Base-by-base conservation (phyloP, 2,329 filamentous ascomycete genomes). In the Byssothecium circinans region DNA sequence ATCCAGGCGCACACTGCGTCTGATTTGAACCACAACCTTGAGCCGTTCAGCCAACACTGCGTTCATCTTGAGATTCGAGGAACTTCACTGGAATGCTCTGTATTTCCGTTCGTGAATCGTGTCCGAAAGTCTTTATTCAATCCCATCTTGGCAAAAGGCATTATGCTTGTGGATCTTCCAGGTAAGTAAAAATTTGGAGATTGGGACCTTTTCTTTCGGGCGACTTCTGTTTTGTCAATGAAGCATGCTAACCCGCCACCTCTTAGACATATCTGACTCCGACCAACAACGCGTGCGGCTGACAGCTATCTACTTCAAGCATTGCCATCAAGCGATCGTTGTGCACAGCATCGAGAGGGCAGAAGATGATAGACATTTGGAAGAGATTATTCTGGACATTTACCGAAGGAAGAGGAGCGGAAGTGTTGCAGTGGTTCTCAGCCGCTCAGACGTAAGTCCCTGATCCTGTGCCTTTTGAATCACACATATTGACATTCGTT, bases 61-160 rank as follows among this genome's bases (percentile, higher is more conserved):
- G 18, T 22, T 1, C 19, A 55, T 23, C 45, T 54, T 1, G 43
- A 19, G 5, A 58, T 56, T 22, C 30, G 44, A 3, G 55, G 47
- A 3, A 58, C 49, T 3, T 15, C 33, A 8, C 47, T 62, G 0
- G 11, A 36, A 3, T 63, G 45, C 42, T 56, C 45, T 1, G 57
- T 58, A 10, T 65, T 60, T 57, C 61, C 61, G 1, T 42, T 67
- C 0, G 60, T 67, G 7, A 46, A 49, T 30, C 22, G 50, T 1
- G 45, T 64, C 3, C 43, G 48, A 41, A 37, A 29, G 20, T 41
- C 22, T 15, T 8, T 46, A 1, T 34, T 37, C 5, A 46, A 30
- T 22, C 37, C 20, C 11, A 33, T 46, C 12, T 20, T 46, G 3
- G 37, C 37, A 6, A 46, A 41, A 11, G 37, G 38, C 10, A 34